phyloP scores from a whole-genome alignment of 106 monocot genomes.

The Gastrodia elata region DNA sequence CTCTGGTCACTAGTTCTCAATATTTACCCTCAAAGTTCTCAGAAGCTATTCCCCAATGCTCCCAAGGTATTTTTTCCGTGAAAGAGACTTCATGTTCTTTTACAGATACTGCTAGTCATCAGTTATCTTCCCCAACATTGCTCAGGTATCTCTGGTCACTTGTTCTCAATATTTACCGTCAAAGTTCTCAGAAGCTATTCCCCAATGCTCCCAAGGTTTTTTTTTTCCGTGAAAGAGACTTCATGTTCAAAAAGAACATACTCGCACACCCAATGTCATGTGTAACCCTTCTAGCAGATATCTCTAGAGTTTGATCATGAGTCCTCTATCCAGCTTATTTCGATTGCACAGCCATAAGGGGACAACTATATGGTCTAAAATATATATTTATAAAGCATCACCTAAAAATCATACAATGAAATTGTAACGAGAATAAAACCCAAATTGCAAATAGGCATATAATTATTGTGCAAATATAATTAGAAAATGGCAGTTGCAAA shows the following conservation, averaged over 20 bases:
- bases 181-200: neutral
- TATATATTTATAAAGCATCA: neutral
- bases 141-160: neutral
- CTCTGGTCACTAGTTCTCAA: neutral
- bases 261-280: neutral
- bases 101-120: too few species aligned
- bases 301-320: neutral
- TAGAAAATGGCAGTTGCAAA: slow-evolving; percentile 20
- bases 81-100: neutral
- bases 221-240: neutral
- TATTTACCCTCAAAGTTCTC: neutral
- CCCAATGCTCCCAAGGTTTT: neutral
- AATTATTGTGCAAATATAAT: neutral
- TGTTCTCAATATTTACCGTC: neutral
- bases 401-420: neutral
- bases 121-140: neutral
- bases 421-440: neutral
- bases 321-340: neutral
- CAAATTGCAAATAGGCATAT: neutral
- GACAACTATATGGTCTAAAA: neutral
- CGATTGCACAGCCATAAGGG: neutral
- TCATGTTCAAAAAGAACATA: neutral
- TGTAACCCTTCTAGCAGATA: neutral
- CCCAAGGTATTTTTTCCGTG: neutral
- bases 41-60: neutral